A percentile compares a stretch with the other conserved stretches of the same genome.
phyloP scores from a whole-genome alignment of 2,329 filamentous ascomycete species.

The Fusarium brachygibbosum region DNA sequence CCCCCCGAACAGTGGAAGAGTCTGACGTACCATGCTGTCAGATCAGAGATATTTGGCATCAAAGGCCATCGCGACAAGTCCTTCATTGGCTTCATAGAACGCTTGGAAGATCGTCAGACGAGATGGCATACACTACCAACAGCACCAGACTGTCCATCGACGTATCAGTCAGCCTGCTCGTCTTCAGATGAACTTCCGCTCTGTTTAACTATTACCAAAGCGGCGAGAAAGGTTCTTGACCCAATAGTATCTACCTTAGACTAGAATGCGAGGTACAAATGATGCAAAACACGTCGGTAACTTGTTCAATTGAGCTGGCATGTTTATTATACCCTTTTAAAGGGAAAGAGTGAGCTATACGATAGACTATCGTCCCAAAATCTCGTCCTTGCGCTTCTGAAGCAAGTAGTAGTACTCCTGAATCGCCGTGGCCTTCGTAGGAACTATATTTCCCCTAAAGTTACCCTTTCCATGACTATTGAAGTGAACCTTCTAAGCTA shows the following conservation, averaged over 20 bases:
- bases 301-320: neutral
- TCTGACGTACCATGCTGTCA: constrained; percentile 8
- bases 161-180: constrained; percentile 6
- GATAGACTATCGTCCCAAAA: constrained; percentile 19
- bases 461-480: constrained; percentile 54
- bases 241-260: neutral
- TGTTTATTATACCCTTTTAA: neutral
- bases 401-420: constrained; percentile 55
- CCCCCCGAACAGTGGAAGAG: constrained; percentile 9
- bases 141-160: constrained; percentile 1
- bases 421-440: constrained; percentile 42
- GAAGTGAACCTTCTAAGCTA: constrained; percentile 56
- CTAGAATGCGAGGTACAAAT: too few relatives aligned
- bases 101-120: constrained; percentile 8
- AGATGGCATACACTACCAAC: constrained; percentile 6
- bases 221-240: constrained; percentile 13
- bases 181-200: constrained; percentile 4
- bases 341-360: neutral
- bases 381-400: constrained; percentile 52
- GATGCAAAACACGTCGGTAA: too few relatives aligned
- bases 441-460: constrained; percentile 51
- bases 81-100: neutral
- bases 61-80: neutral
- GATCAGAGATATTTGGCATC: constrained; percentile 9
- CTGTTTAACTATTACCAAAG: constrained; percentile 7